phyloP scores from a whole-genome alignment of 129 eudicot species.

The Tagetes patula region DNA sequence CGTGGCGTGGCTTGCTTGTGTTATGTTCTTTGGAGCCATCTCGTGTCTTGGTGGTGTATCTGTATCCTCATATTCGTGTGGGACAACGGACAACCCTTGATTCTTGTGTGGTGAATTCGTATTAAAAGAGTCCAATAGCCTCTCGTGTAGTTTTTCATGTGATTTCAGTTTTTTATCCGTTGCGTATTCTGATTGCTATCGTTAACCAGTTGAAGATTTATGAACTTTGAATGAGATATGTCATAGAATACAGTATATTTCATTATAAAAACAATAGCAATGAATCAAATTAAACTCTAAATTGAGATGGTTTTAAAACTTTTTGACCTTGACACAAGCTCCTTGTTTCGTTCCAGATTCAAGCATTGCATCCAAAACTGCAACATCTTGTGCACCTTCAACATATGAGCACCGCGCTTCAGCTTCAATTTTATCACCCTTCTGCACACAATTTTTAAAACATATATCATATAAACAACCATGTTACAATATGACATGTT shows the following conservation, averaged over 20 bases:
- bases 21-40: no score
- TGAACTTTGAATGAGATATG: neutral
- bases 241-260: neutral
- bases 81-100: no score
- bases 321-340: constrained; percentile 56
- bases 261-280: neutral
- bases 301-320: constrained; percentile 29
- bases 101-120: no score
- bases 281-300: neutral
- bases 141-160: no score
- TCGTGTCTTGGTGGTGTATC: no score
- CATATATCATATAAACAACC: neutral
- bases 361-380: constrained; percentile 89
- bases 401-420: constrained; percentile 70
- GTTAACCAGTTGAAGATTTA: neutral
- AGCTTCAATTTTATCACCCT: constrained; percentile 41
- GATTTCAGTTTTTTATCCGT: no score
- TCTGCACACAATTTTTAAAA: constrained; percentile 36
- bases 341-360: constrained; percentile 85
- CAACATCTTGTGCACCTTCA: constrained; percentile 95
- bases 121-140: no score
- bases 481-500: neutral
- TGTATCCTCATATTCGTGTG: no score
- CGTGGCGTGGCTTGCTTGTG: no score
- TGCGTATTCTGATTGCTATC: no score